phyloP scores from a whole-genome alignment of 768 basidiomycete species.

The Phlebiopsis flavidoalba region DNA sequence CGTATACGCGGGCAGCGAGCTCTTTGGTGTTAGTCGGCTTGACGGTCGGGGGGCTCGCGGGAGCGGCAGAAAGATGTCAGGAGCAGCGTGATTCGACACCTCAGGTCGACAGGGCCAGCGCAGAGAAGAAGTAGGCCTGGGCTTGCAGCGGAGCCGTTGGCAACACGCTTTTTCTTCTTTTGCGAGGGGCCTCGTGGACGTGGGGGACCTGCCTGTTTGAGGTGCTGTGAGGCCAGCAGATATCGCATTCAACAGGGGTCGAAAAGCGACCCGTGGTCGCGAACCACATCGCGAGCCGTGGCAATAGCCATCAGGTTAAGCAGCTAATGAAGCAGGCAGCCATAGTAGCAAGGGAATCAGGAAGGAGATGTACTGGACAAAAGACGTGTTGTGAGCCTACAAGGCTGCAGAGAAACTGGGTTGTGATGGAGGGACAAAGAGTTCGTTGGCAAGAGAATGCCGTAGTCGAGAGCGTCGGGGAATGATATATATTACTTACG shows the following conservation, averaged over 20 bases:
- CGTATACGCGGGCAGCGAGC: constrained; percentile 9
- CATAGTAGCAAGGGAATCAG: constrained; percentile 3
- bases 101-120: constrained; percentile 8
- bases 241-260: constrained; percentile 48
- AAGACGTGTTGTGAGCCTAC: constrained; percentile 19
- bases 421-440: constrained; percentile 13
- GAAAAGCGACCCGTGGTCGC: constrained; percentile 47
- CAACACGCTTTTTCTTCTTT: constrained; percentile 38
- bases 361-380: constrained; percentile 22
- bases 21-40: background rate
- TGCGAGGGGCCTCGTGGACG: constrained; percentile 32
- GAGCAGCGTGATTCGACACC: background rate
- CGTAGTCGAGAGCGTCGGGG: background rate
- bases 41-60: background rate
- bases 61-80: background rate
- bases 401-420: constrained; percentile 16
- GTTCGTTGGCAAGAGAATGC: constrained; percentile 1
- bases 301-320: constrained; percentile 55
- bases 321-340: constrained; percentile 40
- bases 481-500: constrained; percentile 13
- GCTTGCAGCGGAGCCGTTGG: constrained; percentile 50
- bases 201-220: constrained; percentile 39
- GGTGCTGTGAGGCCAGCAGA: constrained; percentile 21
- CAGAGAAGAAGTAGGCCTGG: constrained; percentile 29
- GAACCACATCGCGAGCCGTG: constrained; percentile 52